Conservation (phyloP, 352 stramenopile species). For the Pythium aristosporum region DNA sequence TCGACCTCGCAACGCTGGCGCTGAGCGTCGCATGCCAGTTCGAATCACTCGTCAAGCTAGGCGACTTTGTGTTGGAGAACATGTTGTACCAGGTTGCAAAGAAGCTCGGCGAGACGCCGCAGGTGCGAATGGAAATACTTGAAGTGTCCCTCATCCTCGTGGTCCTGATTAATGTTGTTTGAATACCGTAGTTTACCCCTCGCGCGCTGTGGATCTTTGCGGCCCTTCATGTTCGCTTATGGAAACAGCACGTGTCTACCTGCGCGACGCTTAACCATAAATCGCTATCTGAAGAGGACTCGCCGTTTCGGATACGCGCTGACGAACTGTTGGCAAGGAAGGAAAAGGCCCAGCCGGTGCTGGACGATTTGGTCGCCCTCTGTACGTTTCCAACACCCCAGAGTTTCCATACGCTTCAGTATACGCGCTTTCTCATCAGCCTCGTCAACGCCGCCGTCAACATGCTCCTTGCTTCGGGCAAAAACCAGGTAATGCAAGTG, state of each 20-base stretch:
- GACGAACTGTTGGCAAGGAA: neutral
- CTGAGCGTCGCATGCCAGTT: constrained; percentile 49
- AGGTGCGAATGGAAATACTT: constrained; percentile 25
- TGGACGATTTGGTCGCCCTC: constrained; percentile 24
- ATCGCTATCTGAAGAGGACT: neutral
- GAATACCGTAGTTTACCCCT: constrained; percentile 1
- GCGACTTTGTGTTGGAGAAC: constrained; percentile 71
- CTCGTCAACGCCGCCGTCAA: constrained; percentile 19
- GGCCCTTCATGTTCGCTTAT: constrained; percentile 54
- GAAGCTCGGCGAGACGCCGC: constrained; percentile 57
- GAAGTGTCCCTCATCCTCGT: neutral
- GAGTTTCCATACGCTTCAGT: constrained; percentile 41
- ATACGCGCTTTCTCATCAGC: constrained; percentile 45
- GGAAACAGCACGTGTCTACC: constrained; percentile 36
- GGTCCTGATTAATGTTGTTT: neutral
- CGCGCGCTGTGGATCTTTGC: constrained; percentile 40
- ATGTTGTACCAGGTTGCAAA: constrained; percentile 82
- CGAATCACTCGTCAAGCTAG: constrained; percentile 44
- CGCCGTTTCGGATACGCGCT: neutral
- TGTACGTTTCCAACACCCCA: constrained; percentile 45
- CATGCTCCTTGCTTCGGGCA: constrained; percentile 15
- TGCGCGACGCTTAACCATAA: constrained; percentile 21
- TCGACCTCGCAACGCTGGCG: constrained; percentile 57
- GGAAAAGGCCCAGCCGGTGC: neutral
- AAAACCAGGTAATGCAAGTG: constrained; percentile 9